Evolutionary conservation across 345 rosid species (phyloP).

Genomic region (Pistacia integerrima): DNA sequence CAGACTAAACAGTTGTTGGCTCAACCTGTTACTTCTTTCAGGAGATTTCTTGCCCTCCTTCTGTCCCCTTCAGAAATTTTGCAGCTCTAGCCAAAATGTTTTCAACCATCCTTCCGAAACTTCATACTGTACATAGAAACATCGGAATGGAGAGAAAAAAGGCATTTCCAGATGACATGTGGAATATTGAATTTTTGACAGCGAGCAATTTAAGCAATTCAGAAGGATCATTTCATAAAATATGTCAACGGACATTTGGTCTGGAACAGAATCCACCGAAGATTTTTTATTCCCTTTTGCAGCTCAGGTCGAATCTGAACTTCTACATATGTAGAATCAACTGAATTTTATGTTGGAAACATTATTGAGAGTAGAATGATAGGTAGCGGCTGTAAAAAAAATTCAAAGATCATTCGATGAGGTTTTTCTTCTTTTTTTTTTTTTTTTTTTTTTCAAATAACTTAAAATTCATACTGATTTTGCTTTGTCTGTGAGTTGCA

Average conservation of each 20-base stretch:
- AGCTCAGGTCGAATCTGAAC: not conserved
- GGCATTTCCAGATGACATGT: not conserved
- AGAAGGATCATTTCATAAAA: not conserved
- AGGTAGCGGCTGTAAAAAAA: not conserved
- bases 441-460: not conserved
- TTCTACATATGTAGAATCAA: not conserved
- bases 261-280: not conserved
- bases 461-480: not conserved
- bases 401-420: not conserved
- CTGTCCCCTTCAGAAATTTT: not conserved
- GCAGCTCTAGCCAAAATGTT: conserved; percentile 11
- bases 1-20: conserved; percentile 48
- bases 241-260: not conserved
- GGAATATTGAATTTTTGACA: not conserved
- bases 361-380: not conserved
- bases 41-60: not conserved
- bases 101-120: not conserved
- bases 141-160: not conserved
- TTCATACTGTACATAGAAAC: conserved; percentile 20
- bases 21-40: not conserved
- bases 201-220: not conserved
- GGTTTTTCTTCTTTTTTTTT: not conserved
- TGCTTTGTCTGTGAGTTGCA: not conserved
- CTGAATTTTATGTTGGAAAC: not conserved
- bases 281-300: not conserved